Conservation (phyloP, 495 filamentous ascomycete genomes). For the Penicillium arizonense region DNA sequence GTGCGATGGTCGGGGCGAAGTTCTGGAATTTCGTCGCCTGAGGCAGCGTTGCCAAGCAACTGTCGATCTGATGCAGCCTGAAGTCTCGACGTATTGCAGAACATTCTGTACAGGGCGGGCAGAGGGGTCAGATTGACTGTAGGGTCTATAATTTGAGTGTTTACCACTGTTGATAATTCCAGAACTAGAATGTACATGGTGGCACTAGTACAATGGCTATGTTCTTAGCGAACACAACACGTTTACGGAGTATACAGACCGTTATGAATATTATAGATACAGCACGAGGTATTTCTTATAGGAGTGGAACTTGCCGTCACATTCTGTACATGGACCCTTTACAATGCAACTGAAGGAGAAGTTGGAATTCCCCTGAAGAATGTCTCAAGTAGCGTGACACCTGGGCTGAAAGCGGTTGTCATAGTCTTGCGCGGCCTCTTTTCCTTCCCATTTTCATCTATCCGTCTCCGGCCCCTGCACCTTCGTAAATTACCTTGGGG, state of each 20-base stretch:
- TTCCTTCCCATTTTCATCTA: conserved; percentile 3
- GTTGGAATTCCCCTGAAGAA: conserved; percentile 1
- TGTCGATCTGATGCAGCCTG: conserved; percentile 3
- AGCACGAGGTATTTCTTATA: too few relatives aligned
- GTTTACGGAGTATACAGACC: too few relatives aligned
- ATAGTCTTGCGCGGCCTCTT: conserved; percentile 25
- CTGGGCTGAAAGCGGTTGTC: conserved; percentile 27
- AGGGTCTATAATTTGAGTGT: not conserved
- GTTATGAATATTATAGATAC: too few relatives aligned
- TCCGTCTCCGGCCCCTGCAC: not conserved
- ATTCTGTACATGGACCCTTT: not conserved
- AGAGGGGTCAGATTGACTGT: not conserved
- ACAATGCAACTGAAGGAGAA: not conserved
- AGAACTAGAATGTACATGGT: too few relatives aligned
- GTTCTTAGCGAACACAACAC: too few relatives aligned
- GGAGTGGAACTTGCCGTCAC: conserved; percentile 3
- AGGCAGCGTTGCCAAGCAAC: conserved; percentile 17
- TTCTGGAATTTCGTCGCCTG: conserved; percentile 10
- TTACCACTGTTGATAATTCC: too few relatives aligned
- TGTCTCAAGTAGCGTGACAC: conserved; percentile 23
- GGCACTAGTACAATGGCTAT: too few relatives aligned
- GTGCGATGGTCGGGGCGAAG: conserved; percentile 3
- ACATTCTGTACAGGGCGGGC: too few relatives aligned
- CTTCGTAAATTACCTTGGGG: not conserved
- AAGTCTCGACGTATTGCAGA: too few relatives aligned